Percentiles rank a stretch among this genome's conserved stretches.
phyloP scores from a whole-genome alignment of 140 eudicot genomes.

The Bidens hawaiensis region DNA sequence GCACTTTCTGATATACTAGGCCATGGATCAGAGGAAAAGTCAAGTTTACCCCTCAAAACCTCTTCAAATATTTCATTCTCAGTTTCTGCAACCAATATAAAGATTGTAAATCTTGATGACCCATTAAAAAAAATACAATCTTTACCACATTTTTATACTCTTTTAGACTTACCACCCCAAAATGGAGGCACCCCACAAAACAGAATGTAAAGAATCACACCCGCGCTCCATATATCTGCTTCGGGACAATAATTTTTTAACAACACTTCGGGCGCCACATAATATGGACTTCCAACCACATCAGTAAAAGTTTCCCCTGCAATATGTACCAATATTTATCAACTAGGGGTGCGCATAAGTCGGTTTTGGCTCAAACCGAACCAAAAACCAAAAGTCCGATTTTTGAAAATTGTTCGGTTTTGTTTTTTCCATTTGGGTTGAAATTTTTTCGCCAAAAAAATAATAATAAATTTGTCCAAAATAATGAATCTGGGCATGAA shows the following conservation, averaged over 20 bases:
- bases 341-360: too few relatives aligned
- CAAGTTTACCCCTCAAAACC: slow-evolving; percentile 67
- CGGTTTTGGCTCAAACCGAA: background rate
- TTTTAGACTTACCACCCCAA: slow-evolving; percentile 59
- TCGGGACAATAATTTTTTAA: slow-evolving; percentile 59
- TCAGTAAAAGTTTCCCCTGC: slow-evolving; percentile 55
- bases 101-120: slow-evolving; percentile 1
- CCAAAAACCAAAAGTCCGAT: too few relatives aligned
- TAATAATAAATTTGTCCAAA: too few relatives aligned
- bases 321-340: background rate
- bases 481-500: too few relatives aligned
- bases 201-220: slow-evolving; percentile 65
- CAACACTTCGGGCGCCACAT: slow-evolving; percentile 74
- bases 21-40: slow-evolving; percentile 84
- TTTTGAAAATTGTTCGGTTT: too few relatives aligned
- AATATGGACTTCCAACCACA: slow-evolving; percentile 75
- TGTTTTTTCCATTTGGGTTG: too few relatives aligned
- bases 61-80: slow-evolving; percentile 80
- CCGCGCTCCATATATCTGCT: slow-evolving; percentile 79
- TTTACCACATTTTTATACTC: background rate
- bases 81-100: slow-evolving; percentile 45
- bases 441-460: too few relatives aligned
- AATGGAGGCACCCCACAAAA: slow-evolving; percentile 70
- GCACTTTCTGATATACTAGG: slow-evolving; percentile 82
- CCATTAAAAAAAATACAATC: background rate